phyloP scores from a whole-genome alignment of 371 early-diverging fungal species.

The Nematocida homosporus region DNA sequence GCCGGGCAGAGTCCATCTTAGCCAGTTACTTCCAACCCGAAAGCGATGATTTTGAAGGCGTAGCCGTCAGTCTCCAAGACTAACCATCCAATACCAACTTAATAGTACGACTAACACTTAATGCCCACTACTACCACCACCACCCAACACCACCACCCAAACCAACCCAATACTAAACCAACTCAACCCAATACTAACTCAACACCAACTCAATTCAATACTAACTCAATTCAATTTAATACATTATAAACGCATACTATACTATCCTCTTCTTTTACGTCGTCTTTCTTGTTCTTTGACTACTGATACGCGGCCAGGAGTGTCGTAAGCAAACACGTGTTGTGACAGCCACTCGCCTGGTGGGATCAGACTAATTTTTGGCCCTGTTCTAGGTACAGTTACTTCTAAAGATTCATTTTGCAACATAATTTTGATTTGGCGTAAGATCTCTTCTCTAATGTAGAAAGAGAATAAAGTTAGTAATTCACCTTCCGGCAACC shows the following conservation, averaged over 20 bases:
- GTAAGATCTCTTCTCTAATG: constrained; percentile 27
- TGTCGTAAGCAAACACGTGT: constrained; percentile 1
- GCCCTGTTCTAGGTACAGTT: neutral
- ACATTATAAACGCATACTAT: neutral
- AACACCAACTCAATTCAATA: too few species aligned
- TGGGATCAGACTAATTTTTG: neutral
- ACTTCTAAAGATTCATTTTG: too few species aligned
- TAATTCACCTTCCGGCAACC: constrained; percentile 29
- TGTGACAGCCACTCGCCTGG: neutral
- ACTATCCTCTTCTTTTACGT: constrained; percentile 23
- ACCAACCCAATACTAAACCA: too few species aligned
- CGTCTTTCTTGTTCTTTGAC: constrained; percentile 10
- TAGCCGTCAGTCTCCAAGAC: constrained; percentile 27
- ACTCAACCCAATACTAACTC: too few species aligned
- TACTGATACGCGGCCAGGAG: constrained; percentile 2
- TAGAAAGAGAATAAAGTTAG: constrained; percentile 29
- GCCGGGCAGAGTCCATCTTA: neutral
- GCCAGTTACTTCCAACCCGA: neutral
- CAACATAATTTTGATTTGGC: neutral
- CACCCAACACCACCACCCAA: too few species aligned
- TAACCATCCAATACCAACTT: too few species aligned
- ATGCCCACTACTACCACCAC: too few species aligned
- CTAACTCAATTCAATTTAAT: neutral
- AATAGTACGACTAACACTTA: too few species aligned
- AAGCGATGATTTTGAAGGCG: constrained; percentile 41